phyloP scores from a whole-genome alignment of 805 yeast species.

The Candida nanaspora region DNA sequence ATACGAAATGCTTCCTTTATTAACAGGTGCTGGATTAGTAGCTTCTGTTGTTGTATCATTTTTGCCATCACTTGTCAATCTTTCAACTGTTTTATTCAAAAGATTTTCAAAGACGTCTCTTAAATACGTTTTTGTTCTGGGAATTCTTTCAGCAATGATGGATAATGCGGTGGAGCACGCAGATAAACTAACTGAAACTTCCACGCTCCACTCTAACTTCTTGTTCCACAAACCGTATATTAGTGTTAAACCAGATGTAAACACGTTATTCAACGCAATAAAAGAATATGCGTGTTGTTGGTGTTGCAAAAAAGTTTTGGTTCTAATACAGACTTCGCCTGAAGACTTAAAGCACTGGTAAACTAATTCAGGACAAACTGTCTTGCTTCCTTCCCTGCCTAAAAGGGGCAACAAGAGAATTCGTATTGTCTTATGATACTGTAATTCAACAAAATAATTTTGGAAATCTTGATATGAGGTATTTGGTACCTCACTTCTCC shows the following conservation, averaged over 20 bases:
- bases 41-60: background rate
- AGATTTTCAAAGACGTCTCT: slow-evolving; percentile 17
- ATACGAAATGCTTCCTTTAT: background rate
- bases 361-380: slow-evolving; percentile 7
- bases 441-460: slow-evolving; percentile 8
- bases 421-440: slow-evolving; percentile 14
- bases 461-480: slow-evolving; percentile 8
- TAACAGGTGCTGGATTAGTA: background rate
- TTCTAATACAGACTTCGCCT: slow-evolving; percentile 13
- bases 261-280: slow-evolving; percentile 14
- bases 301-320: slow-evolving; percentile 14
- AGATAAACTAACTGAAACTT: slow-evolving; percentile 14
- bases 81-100: slow-evolving; percentile 11
- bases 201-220: slow-evolving; percentile 14
- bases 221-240: slow-evolving; percentile 14
- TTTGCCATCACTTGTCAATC: slow-evolving; percentile 6
- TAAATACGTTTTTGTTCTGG: slow-evolving; percentile 11
- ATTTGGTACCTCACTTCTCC: slow-evolving; percentile 11
- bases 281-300: slow-evolving; percentile 17
- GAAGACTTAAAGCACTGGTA: slow-evolving; percentile 15
- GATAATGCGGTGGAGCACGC: slow-evolving; percentile 17
- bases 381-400: slow-evolving; percentile 5
- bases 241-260: slow-evolving; percentile 17
- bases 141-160: slow-evolving; percentile 19
- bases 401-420: slow-evolving; percentile 12